Percentiles rank a stretch among this genome's conserved stretches.
Conservation (phyloP, 169 alveolate species). For the Plasmodium inui region DNA sequence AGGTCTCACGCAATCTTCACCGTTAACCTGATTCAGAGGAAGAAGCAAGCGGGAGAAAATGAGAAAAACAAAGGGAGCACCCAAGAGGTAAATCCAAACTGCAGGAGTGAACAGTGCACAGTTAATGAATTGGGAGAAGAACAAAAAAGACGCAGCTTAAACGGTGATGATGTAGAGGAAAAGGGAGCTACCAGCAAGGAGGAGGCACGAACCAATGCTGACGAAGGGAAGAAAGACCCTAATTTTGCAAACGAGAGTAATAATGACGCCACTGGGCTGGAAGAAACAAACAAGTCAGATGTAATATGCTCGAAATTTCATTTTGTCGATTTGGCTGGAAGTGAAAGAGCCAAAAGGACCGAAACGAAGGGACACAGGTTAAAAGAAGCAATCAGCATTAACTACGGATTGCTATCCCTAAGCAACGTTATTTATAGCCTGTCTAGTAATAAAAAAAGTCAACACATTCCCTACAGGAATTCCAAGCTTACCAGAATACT, state of each 20-base stretch:
- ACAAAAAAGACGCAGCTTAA: not conserved
- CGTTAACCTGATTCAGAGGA: constrained; percentile 85
- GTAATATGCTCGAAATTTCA: constrained; percentile 72
- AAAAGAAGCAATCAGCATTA: constrained; percentile 86
- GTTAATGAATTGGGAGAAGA: constrained; percentile 81
- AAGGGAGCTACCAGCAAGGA: constrained; percentile 26
- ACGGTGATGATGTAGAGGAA: constrained; percentile 8
- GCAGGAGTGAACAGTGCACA: not conserved
- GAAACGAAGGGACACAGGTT: constrained; percentile 85
- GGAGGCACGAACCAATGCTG: not conserved
- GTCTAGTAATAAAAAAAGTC: constrained; percentile 56
- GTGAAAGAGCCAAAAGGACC: constrained; percentile 88
- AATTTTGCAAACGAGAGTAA: not conserved
- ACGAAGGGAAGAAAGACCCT: not conserved
- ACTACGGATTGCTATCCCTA: constrained; percentile 75
- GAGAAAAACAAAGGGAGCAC: constrained; percentile 4
- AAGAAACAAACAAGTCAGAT: not conserved
- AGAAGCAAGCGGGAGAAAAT: not conserved
- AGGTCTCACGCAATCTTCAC: constrained; percentile 95
- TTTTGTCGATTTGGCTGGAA: constrained; percentile 88
- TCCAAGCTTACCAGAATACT: constrained; percentile 91
- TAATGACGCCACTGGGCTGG: not conserved
- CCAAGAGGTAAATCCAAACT: constrained; percentile 54
- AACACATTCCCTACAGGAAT: constrained; percentile 91
- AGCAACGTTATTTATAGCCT: constrained; percentile 74